These are phyloP conservation scores for Dendrobium chrysotoxum DNA, from an alignment of 106 monocot genomes.

Conservation along the genomic window DNA sequence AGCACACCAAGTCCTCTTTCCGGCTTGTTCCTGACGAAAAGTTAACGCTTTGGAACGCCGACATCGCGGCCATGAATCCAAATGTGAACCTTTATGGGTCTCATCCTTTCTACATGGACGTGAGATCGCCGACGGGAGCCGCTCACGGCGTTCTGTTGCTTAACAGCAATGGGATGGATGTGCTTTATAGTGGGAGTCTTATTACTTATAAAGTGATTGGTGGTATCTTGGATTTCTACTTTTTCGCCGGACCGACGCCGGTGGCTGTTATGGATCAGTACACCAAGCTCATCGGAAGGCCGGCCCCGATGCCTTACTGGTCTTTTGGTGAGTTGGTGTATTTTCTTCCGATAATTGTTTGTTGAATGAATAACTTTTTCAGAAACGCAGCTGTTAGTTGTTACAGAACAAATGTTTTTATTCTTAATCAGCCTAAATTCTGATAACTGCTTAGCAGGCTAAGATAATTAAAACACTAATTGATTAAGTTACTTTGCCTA, in stretches of 20 bases:
- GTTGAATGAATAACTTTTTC: neutral
- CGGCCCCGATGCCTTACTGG: slow-evolving; percentile 63
- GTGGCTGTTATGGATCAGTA: slow-evolving; percentile 42
- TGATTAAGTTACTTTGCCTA: no score
- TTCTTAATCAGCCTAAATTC: no score
- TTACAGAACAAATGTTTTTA: no score
- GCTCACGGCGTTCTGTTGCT: slow-evolving; percentile 48
- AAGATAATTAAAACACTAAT: no score
- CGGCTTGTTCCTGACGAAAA: slow-evolving; percentile 38
- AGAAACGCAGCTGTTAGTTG: no score
- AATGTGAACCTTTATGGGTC: slow-evolving; percentile 65
- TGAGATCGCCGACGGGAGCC: slow-evolving; percentile 19
- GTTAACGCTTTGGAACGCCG: slow-evolving; percentile 63
- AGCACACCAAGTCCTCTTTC: slow-evolving; percentile 56
- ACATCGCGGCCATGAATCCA: slow-evolving; percentile 15
- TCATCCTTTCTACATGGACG: slow-evolving; percentile 75
- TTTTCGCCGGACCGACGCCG: slow-evolving; percentile 47
- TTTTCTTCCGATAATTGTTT: neutral
- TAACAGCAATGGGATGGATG: slow-evolving; percentile 66
- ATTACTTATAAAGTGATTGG: slow-evolving; percentile 63
- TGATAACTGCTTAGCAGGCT: no score
- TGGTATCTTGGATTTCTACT: slow-evolving; percentile 49
- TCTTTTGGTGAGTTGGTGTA: slow-evolving; percentile 46
- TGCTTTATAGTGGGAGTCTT: slow-evolving; percentile 22
- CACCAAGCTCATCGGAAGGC: slow-evolving; percentile 46